Conservation (phyloP, 2,329 filamentous ascomycete genomes). For the Fusarium sulawesiense region DNA sequence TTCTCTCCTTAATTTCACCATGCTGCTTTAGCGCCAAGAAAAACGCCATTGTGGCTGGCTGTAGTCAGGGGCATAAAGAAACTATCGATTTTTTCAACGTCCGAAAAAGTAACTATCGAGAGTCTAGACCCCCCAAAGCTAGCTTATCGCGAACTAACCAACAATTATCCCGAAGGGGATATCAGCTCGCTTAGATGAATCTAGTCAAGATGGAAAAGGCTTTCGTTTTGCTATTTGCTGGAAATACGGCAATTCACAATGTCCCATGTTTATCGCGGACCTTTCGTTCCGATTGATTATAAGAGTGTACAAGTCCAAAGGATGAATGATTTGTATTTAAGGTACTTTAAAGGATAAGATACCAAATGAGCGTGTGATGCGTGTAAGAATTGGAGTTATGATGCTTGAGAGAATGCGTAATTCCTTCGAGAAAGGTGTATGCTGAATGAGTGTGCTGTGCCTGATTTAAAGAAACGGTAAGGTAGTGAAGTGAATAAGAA, state of each 20-base stretch:
- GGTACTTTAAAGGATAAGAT: too few species aligned
- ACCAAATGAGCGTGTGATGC: too few species aligned
- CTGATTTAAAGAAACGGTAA: too few species aligned
- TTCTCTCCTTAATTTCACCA: not conserved
- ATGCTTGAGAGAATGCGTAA: too few species aligned
- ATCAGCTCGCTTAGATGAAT: not conserved
- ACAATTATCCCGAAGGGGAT: too few species aligned
- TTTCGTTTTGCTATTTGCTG: not conserved
- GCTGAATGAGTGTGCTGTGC: too few species aligned
- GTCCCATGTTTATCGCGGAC: not conserved
- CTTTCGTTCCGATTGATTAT: not conserved
- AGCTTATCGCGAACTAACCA: not conserved
- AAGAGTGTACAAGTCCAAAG: too few species aligned
- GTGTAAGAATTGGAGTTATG: too few species aligned
- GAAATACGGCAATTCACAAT: accelerated
- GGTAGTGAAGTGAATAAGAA: too few species aligned
- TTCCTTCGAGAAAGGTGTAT: accelerated
- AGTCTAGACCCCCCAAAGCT: not conserved
- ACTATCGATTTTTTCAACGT: conserved; percentile 5
- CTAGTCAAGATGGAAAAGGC: not conserved
- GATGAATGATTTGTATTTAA: too few species aligned
- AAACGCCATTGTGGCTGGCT: not conserved
- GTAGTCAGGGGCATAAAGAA: conserved; percentile 5
- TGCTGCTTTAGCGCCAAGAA: not conserved
- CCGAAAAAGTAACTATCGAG: not conserved